phyloP scores from a whole-genome alignment of 179 eudicot species.

The Beta macrorhiza region DNA sequence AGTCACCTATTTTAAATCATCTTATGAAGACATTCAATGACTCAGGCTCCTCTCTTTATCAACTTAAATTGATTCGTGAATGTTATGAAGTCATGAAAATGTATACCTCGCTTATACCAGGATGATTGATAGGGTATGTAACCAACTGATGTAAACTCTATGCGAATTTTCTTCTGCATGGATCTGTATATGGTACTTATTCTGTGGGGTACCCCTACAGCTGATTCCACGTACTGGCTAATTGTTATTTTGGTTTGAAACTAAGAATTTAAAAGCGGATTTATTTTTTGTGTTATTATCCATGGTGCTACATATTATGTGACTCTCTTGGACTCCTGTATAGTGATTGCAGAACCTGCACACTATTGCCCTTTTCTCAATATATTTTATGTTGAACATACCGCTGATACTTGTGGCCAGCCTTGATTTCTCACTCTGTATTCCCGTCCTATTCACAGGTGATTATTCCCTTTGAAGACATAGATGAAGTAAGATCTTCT shows the following conservation, averaged over 20 bases:
- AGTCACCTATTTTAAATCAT: background rate
- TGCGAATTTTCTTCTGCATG: too few species aligned
- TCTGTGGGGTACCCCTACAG: background rate
- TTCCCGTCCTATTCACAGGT: constrained; percentile 51
- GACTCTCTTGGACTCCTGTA: background rate
- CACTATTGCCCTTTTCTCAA: background rate
- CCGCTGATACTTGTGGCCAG: background rate
- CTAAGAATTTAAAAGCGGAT: background rate
- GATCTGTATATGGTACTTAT: background rate
- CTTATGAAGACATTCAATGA: background rate
- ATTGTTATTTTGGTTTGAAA: background rate
- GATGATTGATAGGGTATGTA: background rate
- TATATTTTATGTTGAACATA: background rate
- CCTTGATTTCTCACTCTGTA: constrained; percentile 19
- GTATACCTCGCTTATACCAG: background rate
- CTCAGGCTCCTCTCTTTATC: background rate
- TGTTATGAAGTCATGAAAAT: background rate
- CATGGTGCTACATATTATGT: background rate
- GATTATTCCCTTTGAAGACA: constrained; percentile 76
- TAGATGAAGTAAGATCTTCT: constrained; percentile 64
- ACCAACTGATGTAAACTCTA: too few species aligned
- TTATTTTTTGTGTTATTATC: background rate
- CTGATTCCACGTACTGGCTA: background rate
- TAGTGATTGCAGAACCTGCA: background rate
- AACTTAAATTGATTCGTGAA: background rate